phyloP scores from a whole-genome alignment of 2,329 filamentous ascomycete species.

The Fusarium fracticaudum region DNA sequence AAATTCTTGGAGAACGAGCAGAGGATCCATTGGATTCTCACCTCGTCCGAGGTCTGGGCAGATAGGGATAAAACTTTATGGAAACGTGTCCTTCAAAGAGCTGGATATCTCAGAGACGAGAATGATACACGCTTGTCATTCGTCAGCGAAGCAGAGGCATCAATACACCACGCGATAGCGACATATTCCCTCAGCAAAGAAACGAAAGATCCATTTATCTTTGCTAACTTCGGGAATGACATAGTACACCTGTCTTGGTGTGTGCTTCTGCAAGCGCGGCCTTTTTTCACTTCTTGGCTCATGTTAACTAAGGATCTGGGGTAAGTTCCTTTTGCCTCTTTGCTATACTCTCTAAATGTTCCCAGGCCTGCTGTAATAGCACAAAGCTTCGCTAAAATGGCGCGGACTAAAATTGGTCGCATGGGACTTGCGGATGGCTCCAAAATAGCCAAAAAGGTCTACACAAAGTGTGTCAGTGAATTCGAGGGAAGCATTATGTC shows the following conservation, averaged over 20 bases:
- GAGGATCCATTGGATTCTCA: background rate
- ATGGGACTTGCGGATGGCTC: background rate
- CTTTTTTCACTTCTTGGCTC: too few species aligned
- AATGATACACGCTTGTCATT: background rate
- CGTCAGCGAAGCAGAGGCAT: background rate
- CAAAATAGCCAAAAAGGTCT: background rate
- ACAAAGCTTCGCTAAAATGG: background rate
- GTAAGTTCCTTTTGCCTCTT: background rate
- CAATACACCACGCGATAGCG: rapidly evolving
- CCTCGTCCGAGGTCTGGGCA: background rate
- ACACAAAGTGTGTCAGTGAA: background rate
- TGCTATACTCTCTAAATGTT: background rate
- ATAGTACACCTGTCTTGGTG: background rate
- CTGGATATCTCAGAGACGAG: background rate
- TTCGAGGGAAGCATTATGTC: background rate
- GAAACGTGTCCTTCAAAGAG: background rate
- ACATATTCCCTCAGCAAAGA: background rate
- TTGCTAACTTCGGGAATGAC: background rate
- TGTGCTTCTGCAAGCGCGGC: too few species aligned
- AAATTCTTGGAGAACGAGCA: background rate
- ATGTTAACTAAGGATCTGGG: background rate
- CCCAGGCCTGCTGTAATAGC: background rate
- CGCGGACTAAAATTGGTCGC: rapidly evolving
- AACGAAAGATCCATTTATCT: background rate
- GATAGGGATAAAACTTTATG: rapidly evolving